Conservation (phyloP, 2,329 filamentous ascomycete species). For the Diaporthe aspalathi region DNA sequence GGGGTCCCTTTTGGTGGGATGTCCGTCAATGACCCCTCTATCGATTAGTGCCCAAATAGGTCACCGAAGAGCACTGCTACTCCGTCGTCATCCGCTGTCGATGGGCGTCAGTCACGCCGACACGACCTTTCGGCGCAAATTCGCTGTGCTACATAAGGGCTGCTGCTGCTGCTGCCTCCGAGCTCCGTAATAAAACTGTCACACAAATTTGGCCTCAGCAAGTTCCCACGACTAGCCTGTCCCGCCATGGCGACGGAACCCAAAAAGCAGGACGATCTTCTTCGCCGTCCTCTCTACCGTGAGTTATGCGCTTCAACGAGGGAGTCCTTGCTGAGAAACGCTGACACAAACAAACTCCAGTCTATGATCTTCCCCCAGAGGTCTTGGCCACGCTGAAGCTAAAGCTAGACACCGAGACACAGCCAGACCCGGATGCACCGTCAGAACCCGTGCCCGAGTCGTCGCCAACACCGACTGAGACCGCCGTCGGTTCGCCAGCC, state of each 20-base stretch:
- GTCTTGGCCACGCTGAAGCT: slow-evolving; percentile 75
- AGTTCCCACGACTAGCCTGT: not conserved
- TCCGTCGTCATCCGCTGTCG: slow-evolving; percentile 3
- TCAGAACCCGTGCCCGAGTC: slow-evolving; percentile 43
- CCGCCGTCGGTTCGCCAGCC: slow-evolving; percentile 72
- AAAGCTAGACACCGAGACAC: slow-evolving; percentile 58
- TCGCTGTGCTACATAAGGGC: not conserved
- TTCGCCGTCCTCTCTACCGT: slow-evolving; percentile 65
- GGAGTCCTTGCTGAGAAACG: not conserved
- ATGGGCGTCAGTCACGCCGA: slow-evolving; percentile 29
- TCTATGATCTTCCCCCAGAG: slow-evolving; percentile 84
- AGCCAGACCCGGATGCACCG: slow-evolving; percentile 48
- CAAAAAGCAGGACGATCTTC: slow-evolving; percentile 58
- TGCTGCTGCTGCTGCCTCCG: not conserved
- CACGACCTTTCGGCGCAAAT: not conserved
- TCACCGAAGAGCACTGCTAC: slow-evolving; percentile 1
- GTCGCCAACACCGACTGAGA: slow-evolving; percentile 41
- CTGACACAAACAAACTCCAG: slow-evolving; percentile 54
- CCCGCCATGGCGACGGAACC: slow-evolving; percentile 37
- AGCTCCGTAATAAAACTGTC: not conserved
- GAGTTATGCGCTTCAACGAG: slow-evolving; percentile 34
- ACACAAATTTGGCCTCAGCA: not conserved
- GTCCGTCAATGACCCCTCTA: not conserved
- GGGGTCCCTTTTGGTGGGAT: no score
- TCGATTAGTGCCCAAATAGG: slow-evolving; percentile 20